Evolutionary conservation across 148 eudicot genomes (phyloP), one percentile per base, ranked within the genome.

Genomic region (Simmondsia chinensis): DNA sequence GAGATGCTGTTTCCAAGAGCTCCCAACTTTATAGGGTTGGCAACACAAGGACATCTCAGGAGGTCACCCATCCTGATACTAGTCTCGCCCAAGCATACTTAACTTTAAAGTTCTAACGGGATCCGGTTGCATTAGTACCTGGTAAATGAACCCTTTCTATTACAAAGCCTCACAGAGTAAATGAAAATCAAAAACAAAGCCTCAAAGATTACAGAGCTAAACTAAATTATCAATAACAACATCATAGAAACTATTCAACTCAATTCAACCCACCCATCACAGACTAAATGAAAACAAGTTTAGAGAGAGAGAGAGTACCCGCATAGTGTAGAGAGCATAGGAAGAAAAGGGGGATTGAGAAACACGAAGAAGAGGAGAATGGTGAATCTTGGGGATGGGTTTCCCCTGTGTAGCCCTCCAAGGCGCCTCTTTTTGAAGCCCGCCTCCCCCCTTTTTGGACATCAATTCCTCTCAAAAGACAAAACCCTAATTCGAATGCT

Each of bases 351-450:
- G 79, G 32, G 34, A 69, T 34, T 67, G 73, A 10, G 82, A 59
- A 41, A 74, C 32, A 7, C 85, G 65, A 45, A 85, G 85, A 59
- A 82, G 32, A 56, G 88, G 94, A 33, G 95, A 79, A 50, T 41
- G 77, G 36, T 89, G 88, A 27, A 89, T 85, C 72, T 76, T 84
- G 26, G 97, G 97, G 33, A 81, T 51, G 43, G 97, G 88, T 38
- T 65, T 88, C 12, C 45, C 61, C 17, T 63, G 60, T 5, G 65
- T 49, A 27, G 80, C 94, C 36, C 96, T 73, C 96, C 96, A 86
- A 1, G 96, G 96, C 11, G 56, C 93, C 40, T 82, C 94, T 30
- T 76, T 63, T 30, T 65, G 75, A 43, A 82, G 68, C 2, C 31
- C 54, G 8, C 52, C 64, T 43, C 64, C 74, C 46, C 60, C 64